phyloP scores from a whole-genome alignment of 2,329 filamentous ascomycete species.

The Nigrograna mackinnonii region DNA sequence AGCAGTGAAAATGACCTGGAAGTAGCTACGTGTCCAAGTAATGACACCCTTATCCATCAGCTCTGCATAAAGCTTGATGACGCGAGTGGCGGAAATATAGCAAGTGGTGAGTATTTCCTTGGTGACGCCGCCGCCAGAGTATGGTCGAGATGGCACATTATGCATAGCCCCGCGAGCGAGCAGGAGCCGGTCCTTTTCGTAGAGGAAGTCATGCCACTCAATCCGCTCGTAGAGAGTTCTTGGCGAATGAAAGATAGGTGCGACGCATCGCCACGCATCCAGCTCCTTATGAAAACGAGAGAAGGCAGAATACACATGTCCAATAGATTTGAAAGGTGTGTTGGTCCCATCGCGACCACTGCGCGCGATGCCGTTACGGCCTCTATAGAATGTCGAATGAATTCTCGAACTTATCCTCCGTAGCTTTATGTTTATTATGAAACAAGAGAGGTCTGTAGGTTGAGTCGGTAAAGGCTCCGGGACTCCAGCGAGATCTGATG shows the following conservation, averaged over 20 bases:
- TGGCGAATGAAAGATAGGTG: conserved; percentile 37
- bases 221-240: conserved; percentile 47
- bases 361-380: background rate
- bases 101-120: conserved; percentile 24
- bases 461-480: background rate
- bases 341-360: background rate
- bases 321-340: conserved; percentile 7
- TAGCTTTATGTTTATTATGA: conserved; percentile 43
- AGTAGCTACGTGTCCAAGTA: conserved; percentile 53
- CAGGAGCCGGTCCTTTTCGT: conserved; percentile 45
- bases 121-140: conserved; percentile 3
- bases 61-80: conserved; percentile 44
- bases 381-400: conserved; percentile 30
- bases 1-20: conserved; percentile 53
- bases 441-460: conserved; percentile 40
- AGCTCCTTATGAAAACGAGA: conserved; percentile 37
- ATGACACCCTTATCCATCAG: conserved; percentile 42
- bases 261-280: conserved; percentile 37
- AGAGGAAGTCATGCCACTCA: conserved; percentile 51
- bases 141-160: conserved; percentile 23
- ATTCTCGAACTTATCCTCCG: conserved; percentile 47
- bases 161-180: conserved; percentile 48
- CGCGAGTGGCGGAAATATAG: conserved; percentile 38
- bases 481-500: background rate
- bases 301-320: conserved; percentile 12